These are phyloP conservation scores for Candida oleophila DNA, from an alignment of 805 yeast species.

Conservation along the genomic window DNA sequence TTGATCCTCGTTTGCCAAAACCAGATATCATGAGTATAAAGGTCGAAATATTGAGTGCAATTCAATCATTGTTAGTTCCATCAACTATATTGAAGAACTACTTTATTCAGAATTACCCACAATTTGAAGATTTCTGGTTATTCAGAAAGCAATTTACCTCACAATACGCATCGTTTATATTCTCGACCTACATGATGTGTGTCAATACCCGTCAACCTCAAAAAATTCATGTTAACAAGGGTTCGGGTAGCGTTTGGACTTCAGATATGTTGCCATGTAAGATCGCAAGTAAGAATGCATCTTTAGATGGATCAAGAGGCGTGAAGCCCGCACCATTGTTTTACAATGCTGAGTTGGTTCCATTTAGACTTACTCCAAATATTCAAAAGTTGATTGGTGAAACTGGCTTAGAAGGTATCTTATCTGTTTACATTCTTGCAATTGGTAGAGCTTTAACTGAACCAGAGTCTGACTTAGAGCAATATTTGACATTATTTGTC, in stretches of 20 bases:
- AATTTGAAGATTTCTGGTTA: slow-evolving; percentile 94
- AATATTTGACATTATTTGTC: slow-evolving; percentile 88
- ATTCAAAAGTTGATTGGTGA: slow-evolving; percentile 92
- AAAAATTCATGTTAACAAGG: slow-evolving; percentile 78
- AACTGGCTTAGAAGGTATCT: slow-evolving; percentile 87
- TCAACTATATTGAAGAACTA: slow-evolving; percentile 77
- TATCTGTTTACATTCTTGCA: slow-evolving; percentile 78
- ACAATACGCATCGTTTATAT: slow-evolving; percentile 89
- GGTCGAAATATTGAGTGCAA: slow-evolving; percentile 87
- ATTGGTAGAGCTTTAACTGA: slow-evolving; percentile 88
- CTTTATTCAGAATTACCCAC: slow-evolving; percentile 65
- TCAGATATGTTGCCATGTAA: slow-evolving; percentile 94
- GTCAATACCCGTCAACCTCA: slow-evolving; percentile 91
- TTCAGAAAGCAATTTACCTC: slow-evolving; percentile 94
- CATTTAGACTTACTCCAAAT: slow-evolving; percentile 95
- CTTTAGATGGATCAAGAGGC: slow-evolving; percentile 45
- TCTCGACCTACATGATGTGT: slow-evolving; percentile 92
- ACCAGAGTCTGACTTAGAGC: slow-evolving; percentile 89
- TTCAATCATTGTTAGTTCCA: slow-evolving; percentile 86
- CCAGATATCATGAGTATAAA: slow-evolving; percentile 88
- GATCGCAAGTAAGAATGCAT: slow-evolving; percentile 55
- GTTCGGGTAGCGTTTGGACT: slow-evolving; percentile 88
- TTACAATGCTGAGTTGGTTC: slow-evolving; percentile 89
- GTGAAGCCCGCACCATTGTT: slow-evolving; percentile 76
- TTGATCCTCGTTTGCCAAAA: slow-evolving; percentile 88